Base-by-base conservation (phyloP, 2,329 filamentous ascomycete genomes). In the Fusarium palustre region DNA sequence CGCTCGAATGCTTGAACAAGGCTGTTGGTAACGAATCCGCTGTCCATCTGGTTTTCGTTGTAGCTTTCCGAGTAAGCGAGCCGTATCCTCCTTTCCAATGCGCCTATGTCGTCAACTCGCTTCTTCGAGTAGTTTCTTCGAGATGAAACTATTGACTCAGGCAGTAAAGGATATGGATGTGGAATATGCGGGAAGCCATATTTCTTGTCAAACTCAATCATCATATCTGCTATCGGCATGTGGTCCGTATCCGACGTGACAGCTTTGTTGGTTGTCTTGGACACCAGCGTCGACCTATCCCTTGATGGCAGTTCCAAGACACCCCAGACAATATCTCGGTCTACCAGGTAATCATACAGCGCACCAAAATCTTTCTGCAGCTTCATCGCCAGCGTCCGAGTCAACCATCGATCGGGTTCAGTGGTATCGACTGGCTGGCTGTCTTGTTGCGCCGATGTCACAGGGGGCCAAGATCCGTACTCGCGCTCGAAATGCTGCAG, bases 281-380 rank as follows among this genome's bases (percentile, higher is more conserved):
- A 84, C 20, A 84, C 82, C 81, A 91, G 88, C 77, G 88, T 86
- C 87, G 88, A 91, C 73, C 90, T 91, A 41, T 88, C 85, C 20
- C 86, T 85, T 5, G 86, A 84, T 1, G 87, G 81, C 48, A 87
- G 87, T 73, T 91, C 88, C 0, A 85, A 85, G 22, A 84, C 84
- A 57, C 90, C 88, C 88, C 90, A 92, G 1, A 85, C 76, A 7
- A 91, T 84, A 47, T 91, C 87, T 7, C 88, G 85, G 75, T 92
- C 87, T 18, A 92, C 90, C 2, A 92, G 80, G 66, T 91, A 91
- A 72, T 92, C 90, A 71, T 92, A 92, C 3, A 92, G 79, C 0
- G 88, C 86, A 4, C 88, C 87, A 71, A 92, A 92, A 68, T 92
- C 90, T 33, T 81, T 82, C 68, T 91, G 88, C n/a, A 92, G 76